Conservation (phyloP, 306 rosid genomes). For the Casuarina glauca region DNA sequence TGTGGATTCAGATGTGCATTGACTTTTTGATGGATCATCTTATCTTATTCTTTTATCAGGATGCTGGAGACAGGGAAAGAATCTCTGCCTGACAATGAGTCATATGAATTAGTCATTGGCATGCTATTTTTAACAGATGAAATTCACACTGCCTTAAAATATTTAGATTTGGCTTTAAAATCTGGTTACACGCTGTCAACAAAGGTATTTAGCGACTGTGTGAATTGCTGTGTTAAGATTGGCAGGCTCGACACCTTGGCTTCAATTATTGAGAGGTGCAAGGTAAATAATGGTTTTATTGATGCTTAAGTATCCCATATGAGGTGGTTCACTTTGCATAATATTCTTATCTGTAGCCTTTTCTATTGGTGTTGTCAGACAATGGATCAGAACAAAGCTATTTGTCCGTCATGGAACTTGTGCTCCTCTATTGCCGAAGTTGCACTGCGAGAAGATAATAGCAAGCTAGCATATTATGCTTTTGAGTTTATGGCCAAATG, state of each 20-base stretch:
- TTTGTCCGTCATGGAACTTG: conserved; percentile 79
- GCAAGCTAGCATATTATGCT: conserved; percentile 75
- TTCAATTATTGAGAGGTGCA: conserved; percentile 78
- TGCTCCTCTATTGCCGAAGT: conserved; percentile 63
- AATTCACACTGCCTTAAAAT: conserved; percentile 71
- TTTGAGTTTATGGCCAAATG: conserved; percentile 85
- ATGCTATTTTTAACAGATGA: conserved; percentile 56
- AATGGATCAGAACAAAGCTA: conserved; percentile 89
- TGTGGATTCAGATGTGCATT: neutral
- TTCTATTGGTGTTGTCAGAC: conserved; percentile 50
- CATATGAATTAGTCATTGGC: conserved; percentile 70
- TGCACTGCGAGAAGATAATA: conserved; percentile 66
- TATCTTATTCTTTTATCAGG: conserved; percentile 50
- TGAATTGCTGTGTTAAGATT: conserved; percentile 46
- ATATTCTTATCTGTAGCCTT: conserved; percentile 22
- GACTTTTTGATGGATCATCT: conserved; percentile 19
- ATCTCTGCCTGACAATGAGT: conserved; percentile 75
- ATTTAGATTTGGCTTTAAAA: conserved; percentile 67
- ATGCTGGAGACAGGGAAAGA: conserved; percentile 79
- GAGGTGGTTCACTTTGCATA: conserved; percentile 14
- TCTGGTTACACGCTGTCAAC: conserved; percentile 63
- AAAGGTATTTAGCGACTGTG: conserved; percentile 59
- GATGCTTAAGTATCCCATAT: conserved; percentile 14
- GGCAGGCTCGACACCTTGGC: conserved; percentile 79
- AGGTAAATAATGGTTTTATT: conserved; percentile 48